A percentile compares a stretch with the other conserved stretches of the same genome.
Conservation (phyloP, 768 basidiomycete species). For the Auriscalpium orientale region DNA sequence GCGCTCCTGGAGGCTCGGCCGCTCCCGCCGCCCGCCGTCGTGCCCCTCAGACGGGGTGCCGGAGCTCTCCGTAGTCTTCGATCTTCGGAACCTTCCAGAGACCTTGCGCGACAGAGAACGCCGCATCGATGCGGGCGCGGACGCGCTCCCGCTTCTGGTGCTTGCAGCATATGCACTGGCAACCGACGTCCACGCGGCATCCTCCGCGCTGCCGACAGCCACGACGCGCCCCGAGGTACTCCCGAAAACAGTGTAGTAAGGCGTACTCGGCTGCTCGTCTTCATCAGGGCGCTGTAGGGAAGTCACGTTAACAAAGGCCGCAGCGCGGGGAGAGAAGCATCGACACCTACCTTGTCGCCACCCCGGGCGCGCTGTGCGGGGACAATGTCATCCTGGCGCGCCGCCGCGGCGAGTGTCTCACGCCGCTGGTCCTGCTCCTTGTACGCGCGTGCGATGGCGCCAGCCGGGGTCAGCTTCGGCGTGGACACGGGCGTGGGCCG, state of each 20-base stretch:
- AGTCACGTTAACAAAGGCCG: background rate
- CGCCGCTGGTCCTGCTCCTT: slow-evolving; percentile 13
- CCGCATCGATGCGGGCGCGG: background rate
- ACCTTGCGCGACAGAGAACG: slow-evolving; percentile 12
- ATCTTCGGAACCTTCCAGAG: slow-evolving; percentile 6
- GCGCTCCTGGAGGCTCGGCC: slow-evolving; percentile 4
- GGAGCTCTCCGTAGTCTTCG: background rate
- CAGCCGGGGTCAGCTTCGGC: slow-evolving; percentile 14
- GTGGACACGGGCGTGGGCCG: background rate
- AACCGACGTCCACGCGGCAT: background rate
- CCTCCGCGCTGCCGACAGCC: slow-evolving; percentile 3
- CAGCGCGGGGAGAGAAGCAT: background rate
- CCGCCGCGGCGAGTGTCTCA: slow-evolving; percentile 10
- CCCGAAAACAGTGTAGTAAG: background rate
- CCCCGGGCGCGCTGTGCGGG: background rate
- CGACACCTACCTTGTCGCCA: background rate
- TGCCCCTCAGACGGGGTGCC: background rate
- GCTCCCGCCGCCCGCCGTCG: background rate
- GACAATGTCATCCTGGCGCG: background rate
- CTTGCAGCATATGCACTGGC: background rate
- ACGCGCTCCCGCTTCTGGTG: background rate
- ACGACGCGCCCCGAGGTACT: slow-evolving; percentile 3
- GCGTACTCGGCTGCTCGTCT: background rate
- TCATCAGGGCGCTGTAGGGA: background rate
- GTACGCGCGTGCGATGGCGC: slow-evolving; percentile 13